These are phyloP conservation scores for Aspergillus glaucus DNA, from an alignment of 2,329 filamentous ascomycete species.

Conservation along the genomic window DNA sequence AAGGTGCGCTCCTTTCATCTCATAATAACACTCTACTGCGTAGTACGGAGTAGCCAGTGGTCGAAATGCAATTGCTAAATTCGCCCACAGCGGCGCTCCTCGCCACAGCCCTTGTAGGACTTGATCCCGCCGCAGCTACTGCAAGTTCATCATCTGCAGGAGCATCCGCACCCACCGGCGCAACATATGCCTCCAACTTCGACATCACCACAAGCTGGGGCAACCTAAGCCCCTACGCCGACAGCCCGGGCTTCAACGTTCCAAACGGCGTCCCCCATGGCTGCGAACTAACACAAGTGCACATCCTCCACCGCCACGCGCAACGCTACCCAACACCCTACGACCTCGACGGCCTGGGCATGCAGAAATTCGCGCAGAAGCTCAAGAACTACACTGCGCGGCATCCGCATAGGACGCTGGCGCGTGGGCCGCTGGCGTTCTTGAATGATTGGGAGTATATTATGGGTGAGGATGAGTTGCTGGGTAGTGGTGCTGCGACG, in stretches of 20 bases:
- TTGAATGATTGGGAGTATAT: constrained; percentile 49
- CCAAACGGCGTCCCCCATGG: constrained; percentile 45
- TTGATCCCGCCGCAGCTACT: not conserved
- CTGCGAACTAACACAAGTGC: constrained; percentile 52
- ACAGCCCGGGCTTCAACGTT: constrained; percentile 18
- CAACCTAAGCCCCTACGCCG: constrained; percentile 25
- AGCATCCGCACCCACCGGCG: constrained; percentile 15
- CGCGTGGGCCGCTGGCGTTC: constrained; percentile 47
- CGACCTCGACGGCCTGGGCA: constrained; percentile 45
- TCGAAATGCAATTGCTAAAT: too few relatives aligned
- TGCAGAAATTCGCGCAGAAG: constrained; percentile 46
- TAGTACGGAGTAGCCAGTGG: too few relatives aligned
- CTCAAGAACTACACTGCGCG: constrained; percentile 40
- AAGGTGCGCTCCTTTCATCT: too few relatives aligned
- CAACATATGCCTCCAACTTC: constrained; percentile 23
- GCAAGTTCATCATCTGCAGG: not conserved
- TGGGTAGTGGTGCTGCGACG: constrained; percentile 45
- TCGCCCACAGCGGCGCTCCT: too few relatives aligned
- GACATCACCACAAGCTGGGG: constrained; percentile 26
- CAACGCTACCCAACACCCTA: constrained; percentile 46
- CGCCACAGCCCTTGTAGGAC: too few relatives aligned
- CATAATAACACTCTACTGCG: too few relatives aligned
- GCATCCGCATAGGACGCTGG: constrained; percentile 26
- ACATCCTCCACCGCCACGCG: constrained; percentile 50
- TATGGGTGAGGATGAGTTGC: constrained; percentile 40